phyloP scores from a whole-genome alignment of 208 protist species.

The Balamuthia mandrillaris region DNA sequence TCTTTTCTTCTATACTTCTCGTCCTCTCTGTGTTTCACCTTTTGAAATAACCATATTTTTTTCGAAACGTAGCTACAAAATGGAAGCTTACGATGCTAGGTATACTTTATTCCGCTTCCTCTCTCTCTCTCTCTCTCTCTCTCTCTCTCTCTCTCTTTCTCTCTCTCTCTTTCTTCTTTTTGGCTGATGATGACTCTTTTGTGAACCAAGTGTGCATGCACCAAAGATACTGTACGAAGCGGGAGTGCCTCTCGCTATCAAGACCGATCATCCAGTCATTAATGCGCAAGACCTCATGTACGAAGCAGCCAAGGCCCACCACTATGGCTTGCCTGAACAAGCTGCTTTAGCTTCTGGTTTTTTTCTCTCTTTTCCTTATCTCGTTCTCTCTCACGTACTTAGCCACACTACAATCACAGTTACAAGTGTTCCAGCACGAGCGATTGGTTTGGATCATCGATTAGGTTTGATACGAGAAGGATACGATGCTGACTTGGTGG shows the following conservation, averaged over 20 bases:
- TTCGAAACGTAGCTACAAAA: no score
- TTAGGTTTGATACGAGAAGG: conserved; percentile 15
- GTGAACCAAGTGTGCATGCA: neutral
- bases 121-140: no score
- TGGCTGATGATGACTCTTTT: no score
- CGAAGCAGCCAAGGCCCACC: conserved; percentile 40
- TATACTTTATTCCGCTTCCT: no score
- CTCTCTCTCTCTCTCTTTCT: no score
- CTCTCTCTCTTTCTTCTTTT: no score
- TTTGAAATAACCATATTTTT: no score
- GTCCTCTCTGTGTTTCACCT: no score
- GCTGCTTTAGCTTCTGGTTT: conserved; percentile 24
- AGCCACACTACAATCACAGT: no score
- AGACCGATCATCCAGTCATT: conserved; percentile 54
- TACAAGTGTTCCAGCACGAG: conserved; percentile 15
- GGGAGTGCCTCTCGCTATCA: neutral
- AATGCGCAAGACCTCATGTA: conserved; percentile 11
- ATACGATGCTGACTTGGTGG: conserved; percentile 52
- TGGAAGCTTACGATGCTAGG: neutral
- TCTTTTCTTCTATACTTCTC: no score
- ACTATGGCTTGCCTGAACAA: conserved; percentile 41
- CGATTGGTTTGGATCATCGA: conserved; percentile 33
- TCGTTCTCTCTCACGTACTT: neutral
- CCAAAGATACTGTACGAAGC: neutral
- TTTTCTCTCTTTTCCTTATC: conserved; percentile 8